These are phyloP conservation scores for Xylaria bambusicola DNA, from an alignment of 495 filamentous ascomycete species.

Conservation along the genomic window DNA sequence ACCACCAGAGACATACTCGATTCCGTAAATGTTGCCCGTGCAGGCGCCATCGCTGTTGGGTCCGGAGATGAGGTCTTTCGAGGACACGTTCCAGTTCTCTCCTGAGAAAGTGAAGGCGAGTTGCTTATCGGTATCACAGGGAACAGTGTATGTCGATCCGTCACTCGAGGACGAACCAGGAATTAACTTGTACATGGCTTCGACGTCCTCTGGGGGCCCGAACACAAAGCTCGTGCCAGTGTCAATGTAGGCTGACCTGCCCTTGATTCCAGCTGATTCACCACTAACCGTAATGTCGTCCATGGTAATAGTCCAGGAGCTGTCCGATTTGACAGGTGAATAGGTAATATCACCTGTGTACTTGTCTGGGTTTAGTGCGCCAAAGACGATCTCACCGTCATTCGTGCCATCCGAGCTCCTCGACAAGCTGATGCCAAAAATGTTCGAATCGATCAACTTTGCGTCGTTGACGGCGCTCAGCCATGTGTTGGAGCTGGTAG, in stretches of 20 bases:
- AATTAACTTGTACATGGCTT: conserved; percentile 64
- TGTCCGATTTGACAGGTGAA: conserved; percentile 43
- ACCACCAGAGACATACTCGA: conserved; percentile 42
- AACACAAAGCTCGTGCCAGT: conserved; percentile 79
- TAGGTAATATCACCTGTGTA: conserved; percentile 69
- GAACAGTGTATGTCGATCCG: conserved; percentile 64
- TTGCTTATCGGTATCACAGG: conserved; percentile 62
- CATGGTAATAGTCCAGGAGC: conserved; percentile 69
- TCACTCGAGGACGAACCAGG: conserved; percentile 52
- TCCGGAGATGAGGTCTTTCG: conserved; percentile 68
- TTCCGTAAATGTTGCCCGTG: conserved; percentile 64
- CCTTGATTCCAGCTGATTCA: conserved; percentile 49
- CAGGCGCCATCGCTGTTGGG: conserved; percentile 50
- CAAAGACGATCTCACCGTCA: conserved; percentile 77
- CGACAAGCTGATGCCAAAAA: conserved; percentile 69
- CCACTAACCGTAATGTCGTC: conserved; percentile 63
- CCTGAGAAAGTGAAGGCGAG: conserved; percentile 46
- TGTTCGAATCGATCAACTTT: conserved; percentile 60
- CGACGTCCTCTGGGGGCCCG: conserved; percentile 64
- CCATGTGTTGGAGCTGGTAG: conserved; percentile 62
- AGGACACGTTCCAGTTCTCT: conserved; percentile 61
- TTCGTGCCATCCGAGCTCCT: conserved; percentile 63
- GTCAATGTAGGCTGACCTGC: conserved; percentile 69
- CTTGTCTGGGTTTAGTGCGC: conserved; percentile 63
- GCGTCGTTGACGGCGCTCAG: conserved; percentile 61